Evolutionary conservation across 306 rosid genomes (phyloP), one percentile per base, ranked within the genome.

Genomic region (Neltuma alba): DNA sequence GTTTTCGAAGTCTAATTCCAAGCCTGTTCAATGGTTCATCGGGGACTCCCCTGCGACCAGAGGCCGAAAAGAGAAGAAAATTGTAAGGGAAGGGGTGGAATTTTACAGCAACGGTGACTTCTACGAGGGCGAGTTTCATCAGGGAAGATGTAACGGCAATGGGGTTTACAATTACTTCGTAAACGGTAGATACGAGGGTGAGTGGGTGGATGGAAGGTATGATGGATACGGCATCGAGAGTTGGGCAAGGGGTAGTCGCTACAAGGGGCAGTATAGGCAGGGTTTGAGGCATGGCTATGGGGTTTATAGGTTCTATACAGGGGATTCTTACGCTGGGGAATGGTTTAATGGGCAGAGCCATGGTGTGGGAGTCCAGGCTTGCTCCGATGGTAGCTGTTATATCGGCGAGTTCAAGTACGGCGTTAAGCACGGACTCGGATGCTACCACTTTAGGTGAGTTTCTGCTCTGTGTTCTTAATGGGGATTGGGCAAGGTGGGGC

Each of bases 321-420:
- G 99, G 14, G 99, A 96, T n/a, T 89, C 94, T 30, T 96, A 89
- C 76, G 83, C 96, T 0, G 99, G 99, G 3, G 93, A 96, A 41
- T 96, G 99, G 99, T 90, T 78, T 82, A 93, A 90, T 41, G 99
- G 99, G 14, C 99, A 93, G 88, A 96, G 99, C 83, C 97, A 91
- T 84, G 99, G 99, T 1, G 54, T 96, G 6, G 99, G 99, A 3
- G 86, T 93, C 2, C 99, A 96, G 47, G 91, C 97, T 71, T 96
- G 99, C 87, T 84, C 98, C 1, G 99, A 96, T 83, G 91, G 92
- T 2, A 96, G 99, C 90, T 90, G 89, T 66, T 96, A 89, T 67
- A 81, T 88, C 40, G 99, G 99, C 13, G 91, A 87, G 65, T 96
- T 96, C 79, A 93, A 96, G 86, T 88, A 80, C 74, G 99, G 96